Evolutionary conservation across 805 yeast species (phyloP).

Genomic region (Ogataea henricii): DNA sequence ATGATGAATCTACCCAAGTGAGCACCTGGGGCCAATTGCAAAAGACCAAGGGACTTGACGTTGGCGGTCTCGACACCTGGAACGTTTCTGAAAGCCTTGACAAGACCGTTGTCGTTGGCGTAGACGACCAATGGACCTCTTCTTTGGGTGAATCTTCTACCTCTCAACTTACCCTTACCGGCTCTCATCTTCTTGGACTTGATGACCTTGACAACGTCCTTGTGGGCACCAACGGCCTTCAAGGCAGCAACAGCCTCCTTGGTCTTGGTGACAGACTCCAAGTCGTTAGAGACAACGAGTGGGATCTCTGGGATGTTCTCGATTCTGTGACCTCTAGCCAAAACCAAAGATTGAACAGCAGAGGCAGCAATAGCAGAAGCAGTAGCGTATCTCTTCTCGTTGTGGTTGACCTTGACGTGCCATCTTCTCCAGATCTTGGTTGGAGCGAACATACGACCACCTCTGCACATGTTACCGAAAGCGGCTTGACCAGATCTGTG

Average conservation of each 20-base stretch:
- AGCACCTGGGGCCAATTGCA: conserved; percentile 99
- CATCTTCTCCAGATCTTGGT: conserved; percentile 99
- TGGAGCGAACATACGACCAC: conserved; percentile 99
- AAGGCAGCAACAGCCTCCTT: conserved; percentile 98
- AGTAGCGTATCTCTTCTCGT: conserved; percentile 99
- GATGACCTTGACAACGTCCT: conserved; percentile 96
- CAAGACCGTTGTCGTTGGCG: conserved; percentile 96
- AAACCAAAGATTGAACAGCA: conserved; percentile 95
- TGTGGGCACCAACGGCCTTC: conserved; percentile 98
- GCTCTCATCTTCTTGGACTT: conserved; percentile 99
- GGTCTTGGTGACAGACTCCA: conserved; percentile 93
- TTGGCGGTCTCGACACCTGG: conserved; percentile 99
- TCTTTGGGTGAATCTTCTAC: conserved; percentile 99
- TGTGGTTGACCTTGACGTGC: conserved; percentile 99
- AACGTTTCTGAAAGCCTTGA: conserved; percentile 98
- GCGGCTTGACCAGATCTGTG: conserved; percentile 99
- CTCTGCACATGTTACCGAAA: conserved; percentile 99
- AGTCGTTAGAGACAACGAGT: conserved; percentile 90
- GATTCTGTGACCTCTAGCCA: conserved; percentile 99
- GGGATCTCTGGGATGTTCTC: conserved; percentile 98
- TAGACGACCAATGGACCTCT: conserved; percentile 99
- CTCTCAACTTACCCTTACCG: conserved; percentile 99
- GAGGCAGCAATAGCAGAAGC: conserved; percentile 99
- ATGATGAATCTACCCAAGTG: conserved; percentile 99
- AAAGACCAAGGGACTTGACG: conserved; percentile 89